Percentiles rank a stretch among this genome's conserved stretches.
These are phyloP conservation scores for Kodamaea kaohsiungensis DNA, from an alignment of 805 yeast genomes.

Conservation along the genomic window DNA sequence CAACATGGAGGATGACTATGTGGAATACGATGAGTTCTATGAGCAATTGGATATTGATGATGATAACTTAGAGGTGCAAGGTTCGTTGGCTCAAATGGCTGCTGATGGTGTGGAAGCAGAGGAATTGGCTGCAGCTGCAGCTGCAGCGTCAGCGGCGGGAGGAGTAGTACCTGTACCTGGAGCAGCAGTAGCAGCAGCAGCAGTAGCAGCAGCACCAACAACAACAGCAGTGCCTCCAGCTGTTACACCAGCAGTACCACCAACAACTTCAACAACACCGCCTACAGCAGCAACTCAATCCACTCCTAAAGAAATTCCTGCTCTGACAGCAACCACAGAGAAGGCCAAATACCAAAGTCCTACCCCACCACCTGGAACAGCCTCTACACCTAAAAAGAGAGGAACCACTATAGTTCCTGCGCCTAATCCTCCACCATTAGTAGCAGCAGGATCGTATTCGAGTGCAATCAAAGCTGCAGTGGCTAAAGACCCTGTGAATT, in stretches of 20 bases:
- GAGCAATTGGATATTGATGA: slow-evolving; percentile 79
- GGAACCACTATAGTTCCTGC: slow-evolving; percentile 19
- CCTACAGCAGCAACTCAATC: slow-evolving; percentile 10
- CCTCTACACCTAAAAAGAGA: slow-evolving; percentile 15
- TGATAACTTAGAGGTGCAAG: slow-evolving; percentile 25
- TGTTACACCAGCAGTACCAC: background rate
- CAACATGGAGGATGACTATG: slow-evolving; percentile 88
- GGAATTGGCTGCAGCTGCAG: slow-evolving; percentile 11
- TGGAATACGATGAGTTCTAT: slow-evolving; percentile 90
- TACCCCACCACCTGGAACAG: slow-evolving; percentile 4
- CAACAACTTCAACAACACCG: background rate
- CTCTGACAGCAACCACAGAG: slow-evolving; percentile 3
- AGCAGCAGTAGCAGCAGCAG: background rate
- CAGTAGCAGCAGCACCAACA: background rate
- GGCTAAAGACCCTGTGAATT: background rate
- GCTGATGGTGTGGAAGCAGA: slow-evolving; percentile 16
- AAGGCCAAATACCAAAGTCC: slow-evolving; percentile 12
- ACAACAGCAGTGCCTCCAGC: background rate
- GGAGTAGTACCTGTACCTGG: background rate
- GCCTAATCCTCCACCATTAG: slow-evolving; percentile 23
- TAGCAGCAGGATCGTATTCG: slow-evolving; percentile 22
- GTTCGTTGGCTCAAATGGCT: slow-evolving; percentile 25
- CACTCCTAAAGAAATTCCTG: background rate
- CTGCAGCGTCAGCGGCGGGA: slow-evolving; percentile 14
- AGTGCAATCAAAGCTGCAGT: slow-evolving; percentile 25